Evolutionary conservation across 345 rosid species (phyloP).

Genomic region (Ceriops tagal): DNA sequence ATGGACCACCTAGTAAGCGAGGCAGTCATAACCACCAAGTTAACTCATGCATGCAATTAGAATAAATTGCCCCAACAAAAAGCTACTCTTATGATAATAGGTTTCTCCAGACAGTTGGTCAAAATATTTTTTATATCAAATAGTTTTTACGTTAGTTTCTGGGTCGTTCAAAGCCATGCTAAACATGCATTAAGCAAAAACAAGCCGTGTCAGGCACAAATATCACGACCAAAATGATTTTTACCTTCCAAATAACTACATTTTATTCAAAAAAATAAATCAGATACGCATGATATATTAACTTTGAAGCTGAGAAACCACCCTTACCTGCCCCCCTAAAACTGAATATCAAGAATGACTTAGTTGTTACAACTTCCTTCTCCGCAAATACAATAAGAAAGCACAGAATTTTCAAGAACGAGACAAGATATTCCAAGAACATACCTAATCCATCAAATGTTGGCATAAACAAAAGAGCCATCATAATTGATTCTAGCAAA

Average conservation of each 20-base stretch:
- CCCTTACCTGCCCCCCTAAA: too few species aligned
- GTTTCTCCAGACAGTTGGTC: too few species aligned
- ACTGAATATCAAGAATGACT: too few species aligned
- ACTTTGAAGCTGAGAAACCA: too few species aligned
- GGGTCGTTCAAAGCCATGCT: neutral
- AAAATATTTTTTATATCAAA: neutral
- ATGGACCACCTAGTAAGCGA: neutral
- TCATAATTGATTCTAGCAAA: neutral
- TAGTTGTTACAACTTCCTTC: too few species aligned
- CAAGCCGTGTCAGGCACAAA: neutral
- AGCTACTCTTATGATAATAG: too few species aligned
- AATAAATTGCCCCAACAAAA: too few species aligned
- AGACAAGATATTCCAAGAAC: neutral
- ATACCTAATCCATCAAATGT: neutral
- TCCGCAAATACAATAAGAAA: neutral
- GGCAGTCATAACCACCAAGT: constrained; percentile 7
- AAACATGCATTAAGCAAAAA: neutral
- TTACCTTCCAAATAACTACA: neutral
- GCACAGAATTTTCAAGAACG: neutral
- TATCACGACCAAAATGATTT: neutral
- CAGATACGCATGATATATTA: too few species aligned
- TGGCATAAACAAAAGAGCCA: neutral
- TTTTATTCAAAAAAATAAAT: neutral
- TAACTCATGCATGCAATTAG: neutral
- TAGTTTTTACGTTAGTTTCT: neutral